A percentile compares a stretch with the other conserved stretches of the same genome.
These are phyloP conservation scores for Collybia sp. DNA, from an alignment of 768 basidiomycete species.

Conservation along the genomic window DNA sequence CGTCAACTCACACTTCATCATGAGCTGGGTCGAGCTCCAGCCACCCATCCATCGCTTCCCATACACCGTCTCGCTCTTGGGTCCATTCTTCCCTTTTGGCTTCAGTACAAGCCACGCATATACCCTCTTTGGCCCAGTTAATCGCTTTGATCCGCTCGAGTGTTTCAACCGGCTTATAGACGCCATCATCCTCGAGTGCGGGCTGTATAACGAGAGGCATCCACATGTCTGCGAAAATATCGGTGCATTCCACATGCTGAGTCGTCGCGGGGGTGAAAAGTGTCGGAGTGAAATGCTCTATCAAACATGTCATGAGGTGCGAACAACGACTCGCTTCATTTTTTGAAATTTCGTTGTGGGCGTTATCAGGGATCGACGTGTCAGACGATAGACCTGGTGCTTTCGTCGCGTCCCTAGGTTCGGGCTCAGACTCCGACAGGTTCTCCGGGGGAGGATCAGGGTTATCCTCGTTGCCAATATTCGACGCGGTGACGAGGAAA, in stretches of 20 bases:
- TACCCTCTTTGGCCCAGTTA: slow-evolving; percentile 53
- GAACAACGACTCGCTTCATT: slow-evolving; percentile 35
- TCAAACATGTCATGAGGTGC: slow-evolving; percentile 47
- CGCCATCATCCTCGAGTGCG: slow-evolving; percentile 55
- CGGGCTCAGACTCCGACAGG: background rate
- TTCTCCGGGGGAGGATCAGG: slow-evolving; percentile 6
- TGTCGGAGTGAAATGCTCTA: slow-evolving; percentile 66
- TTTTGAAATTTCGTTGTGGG: slow-evolving; percentile 11
- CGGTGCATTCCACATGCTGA: slow-evolving; percentile 72
- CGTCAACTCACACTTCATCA: slow-evolving; percentile 1
- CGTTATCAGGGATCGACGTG: background rate
- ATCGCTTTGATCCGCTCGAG: slow-evolving; percentile 53
- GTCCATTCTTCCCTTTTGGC: slow-evolving; percentile 68
- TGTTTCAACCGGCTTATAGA: slow-evolving; percentile 71
- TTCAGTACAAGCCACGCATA: slow-evolving; percentile 53
- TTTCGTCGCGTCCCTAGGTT: background rate
- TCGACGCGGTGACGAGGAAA: slow-evolving; percentile 51
- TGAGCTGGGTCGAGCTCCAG: slow-evolving; percentile 15
- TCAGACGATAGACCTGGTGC: background rate
- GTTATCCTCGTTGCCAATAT: slow-evolving; percentile 42
- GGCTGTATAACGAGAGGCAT: slow-evolving; percentile 66
- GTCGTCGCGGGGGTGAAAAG: slow-evolving; percentile 68
- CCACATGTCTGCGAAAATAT: slow-evolving; percentile 69
- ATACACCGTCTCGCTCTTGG: slow-evolving; percentile 51
- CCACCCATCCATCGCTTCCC: slow-evolving; percentile 62